Evolutionary conservation across 2,329 filamentous ascomycete genomes (phyloP).

Genomic region (Conoideocrella luteorostrata): DNA sequence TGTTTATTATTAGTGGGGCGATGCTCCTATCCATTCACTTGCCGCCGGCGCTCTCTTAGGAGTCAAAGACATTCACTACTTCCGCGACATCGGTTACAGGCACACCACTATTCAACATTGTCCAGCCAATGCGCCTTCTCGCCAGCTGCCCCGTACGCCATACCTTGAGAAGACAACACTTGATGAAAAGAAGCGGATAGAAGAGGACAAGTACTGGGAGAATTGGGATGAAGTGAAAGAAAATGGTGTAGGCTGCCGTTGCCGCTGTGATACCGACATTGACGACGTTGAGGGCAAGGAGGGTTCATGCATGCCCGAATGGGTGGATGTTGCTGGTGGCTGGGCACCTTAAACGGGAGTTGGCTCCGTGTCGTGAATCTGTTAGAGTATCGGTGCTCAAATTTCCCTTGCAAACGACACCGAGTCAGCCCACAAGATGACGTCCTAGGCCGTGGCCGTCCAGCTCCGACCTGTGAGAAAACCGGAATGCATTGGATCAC

Average conservation of each 20-base stretch:
- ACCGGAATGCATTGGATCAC: too few species aligned
- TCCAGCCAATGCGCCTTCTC: slow-evolving; percentile 85
- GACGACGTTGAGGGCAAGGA: slow-evolving; percentile 97
- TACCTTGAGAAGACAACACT: slow-evolving; percentile 75
- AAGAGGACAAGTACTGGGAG: slow-evolving; percentile 97
- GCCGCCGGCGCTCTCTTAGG: slow-evolving; percentile 83
- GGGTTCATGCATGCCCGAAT: slow-evolving; percentile 88
- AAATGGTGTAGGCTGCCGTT: slow-evolving; percentile 94
- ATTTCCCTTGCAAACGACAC: background rate
- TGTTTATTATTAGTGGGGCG: slow-evolving; percentile 68
- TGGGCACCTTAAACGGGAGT: slow-evolving; percentile 55
- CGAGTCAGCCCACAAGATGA: background rate
- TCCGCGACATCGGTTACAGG: slow-evolving; percentile 96
- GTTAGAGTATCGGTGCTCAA: background rate
- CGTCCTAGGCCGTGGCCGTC: too few species aligned
- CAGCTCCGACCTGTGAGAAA: too few species aligned
- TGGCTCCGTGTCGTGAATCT: background rate
- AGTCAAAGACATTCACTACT: slow-evolving; percentile 88
- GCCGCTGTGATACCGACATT: slow-evolving; percentile 94
- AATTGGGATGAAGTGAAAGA: slow-evolving; percentile 80
- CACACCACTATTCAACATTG: slow-evolving; percentile 99
- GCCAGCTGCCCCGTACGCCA: slow-evolving; percentile 73
- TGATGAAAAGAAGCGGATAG: slow-evolving; percentile 75
- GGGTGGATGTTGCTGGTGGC: slow-evolving; percentile 94
- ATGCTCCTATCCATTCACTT: slow-evolving; percentile 95